These are phyloP conservation scores for Eucalyptus pauciflora DNA, from an alignment of 345 rosid species.

Conservation along the genomic window DNA sequence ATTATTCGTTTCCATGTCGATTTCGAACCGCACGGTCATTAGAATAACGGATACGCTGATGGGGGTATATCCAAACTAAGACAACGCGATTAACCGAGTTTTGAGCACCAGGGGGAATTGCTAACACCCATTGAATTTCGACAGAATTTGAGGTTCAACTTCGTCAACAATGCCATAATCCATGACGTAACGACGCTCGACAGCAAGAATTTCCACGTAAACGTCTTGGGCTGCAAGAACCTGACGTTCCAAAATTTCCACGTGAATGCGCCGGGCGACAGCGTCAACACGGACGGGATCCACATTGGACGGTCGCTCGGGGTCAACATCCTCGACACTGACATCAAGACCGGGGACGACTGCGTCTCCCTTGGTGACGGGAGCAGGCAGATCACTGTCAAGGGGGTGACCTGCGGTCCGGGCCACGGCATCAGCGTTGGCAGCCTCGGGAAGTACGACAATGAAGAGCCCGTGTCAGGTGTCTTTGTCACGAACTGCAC, in stretches of 20 bases:
- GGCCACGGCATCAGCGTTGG: constrained; percentile 63
- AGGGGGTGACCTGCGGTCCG: constrained; percentile 38
- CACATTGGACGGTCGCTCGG: constrained; percentile 33
- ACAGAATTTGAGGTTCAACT: constrained; percentile 41
- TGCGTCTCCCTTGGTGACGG: constrained; percentile 47
- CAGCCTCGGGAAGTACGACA: constrained; percentile 29
- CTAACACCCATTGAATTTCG: not conserved
- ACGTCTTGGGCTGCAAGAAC: constrained; percentile 23
- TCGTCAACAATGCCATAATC: constrained; percentile 9
- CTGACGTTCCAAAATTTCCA: constrained; percentile 13
- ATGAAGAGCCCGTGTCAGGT: constrained; percentile 24
- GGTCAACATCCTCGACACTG: constrained; percentile 6
- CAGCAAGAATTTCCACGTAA: constrained; percentile 44
- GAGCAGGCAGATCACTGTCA: constrained; percentile 4
- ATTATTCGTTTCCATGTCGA: not conserved
- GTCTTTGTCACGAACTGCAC: constrained; percentile 15
- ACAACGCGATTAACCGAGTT: not conserved
- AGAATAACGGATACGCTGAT: not conserved
- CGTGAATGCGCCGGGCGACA: constrained; percentile 19
- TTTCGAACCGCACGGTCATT: not conserved
- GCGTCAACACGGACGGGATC: constrained; percentile 57
- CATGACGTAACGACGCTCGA: constrained; percentile 13
- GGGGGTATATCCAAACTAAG: not conserved
- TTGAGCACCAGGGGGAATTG: not conserved
- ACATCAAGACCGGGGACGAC: constrained; percentile 51